phyloP scores from a whole-genome alignment of 192 early-diverging fungal species.

The Coemansia sp. region DNA sequence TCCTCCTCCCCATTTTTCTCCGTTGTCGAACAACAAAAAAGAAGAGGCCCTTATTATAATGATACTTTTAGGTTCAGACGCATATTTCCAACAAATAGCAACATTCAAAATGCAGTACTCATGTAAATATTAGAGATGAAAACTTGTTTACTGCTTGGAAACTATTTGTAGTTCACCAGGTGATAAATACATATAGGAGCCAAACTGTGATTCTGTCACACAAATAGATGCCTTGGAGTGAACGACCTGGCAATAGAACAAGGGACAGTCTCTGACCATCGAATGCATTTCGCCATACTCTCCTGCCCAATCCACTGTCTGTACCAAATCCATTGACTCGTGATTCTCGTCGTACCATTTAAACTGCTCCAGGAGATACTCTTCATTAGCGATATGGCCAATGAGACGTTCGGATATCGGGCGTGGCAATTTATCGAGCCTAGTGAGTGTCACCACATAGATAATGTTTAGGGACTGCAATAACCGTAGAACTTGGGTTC shows the following conservation, averaged over 20 bases:
- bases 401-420: constrained; percentile 38
- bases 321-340: not conserved
- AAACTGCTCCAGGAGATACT: constrained; percentile 45
- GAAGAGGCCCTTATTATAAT: too few relatives aligned
- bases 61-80: too few relatives aligned
- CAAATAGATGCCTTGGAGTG: constrained; percentile 4
- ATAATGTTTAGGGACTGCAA: constrained; percentile 17
- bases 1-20: too few relatives aligned
- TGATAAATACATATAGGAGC: constrained; percentile 49
- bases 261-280: constrained; percentile 66
- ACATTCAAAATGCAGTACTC: too few relatives aligned
- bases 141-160: not conserved
- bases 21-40: too few relatives aligned
- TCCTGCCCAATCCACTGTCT: constrained; percentile 60
- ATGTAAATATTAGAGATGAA: not conserved
- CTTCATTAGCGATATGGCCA: constrained; percentile 43
- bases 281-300: constrained; percentile 76
- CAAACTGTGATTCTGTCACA: constrained; percentile 27
- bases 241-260: constrained; percentile 38
- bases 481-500: constrained; percentile 49
- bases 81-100: too few relatives aligned
- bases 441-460: constrained; percentile 41
- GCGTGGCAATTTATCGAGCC: constrained; percentile 14
- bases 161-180: constrained; percentile 25
- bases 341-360: constrained; percentile 33